Evolutionary conservation across 495 filamentous ascomycete species (phyloP).

Genomic region (Penicillium soppii): DNA sequence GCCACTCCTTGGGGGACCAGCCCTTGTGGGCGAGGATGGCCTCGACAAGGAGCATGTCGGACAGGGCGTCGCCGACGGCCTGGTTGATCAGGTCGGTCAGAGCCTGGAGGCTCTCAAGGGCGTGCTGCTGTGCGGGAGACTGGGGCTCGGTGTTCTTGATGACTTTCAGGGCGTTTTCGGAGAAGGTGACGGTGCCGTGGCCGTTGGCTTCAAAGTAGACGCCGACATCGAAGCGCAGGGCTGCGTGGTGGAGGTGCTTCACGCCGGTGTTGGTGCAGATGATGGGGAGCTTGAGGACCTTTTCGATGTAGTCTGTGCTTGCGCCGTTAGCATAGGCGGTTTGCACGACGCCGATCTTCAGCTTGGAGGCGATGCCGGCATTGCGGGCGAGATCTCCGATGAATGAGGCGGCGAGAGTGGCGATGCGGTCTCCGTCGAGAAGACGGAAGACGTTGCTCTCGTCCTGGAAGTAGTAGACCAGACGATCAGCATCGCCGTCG

Average conservation of each 20-base stretch:
- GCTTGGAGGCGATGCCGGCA: slow-evolving; percentile 72
- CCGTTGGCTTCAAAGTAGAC: slow-evolving; percentile 99
- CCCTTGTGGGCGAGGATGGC: slow-evolving; percentile 92
- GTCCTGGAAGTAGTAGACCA: slow-evolving; percentile 94
- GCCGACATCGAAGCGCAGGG: slow-evolving; percentile 85
- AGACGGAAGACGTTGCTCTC: slow-evolving; percentile 79
- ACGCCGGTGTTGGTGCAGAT: slow-evolving; percentile 94
- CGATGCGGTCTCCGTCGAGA: slow-evolving; percentile 94
- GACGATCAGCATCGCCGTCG: slow-evolving; percentile 91
- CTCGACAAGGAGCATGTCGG: slow-evolving; percentile 94
- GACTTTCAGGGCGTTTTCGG: slow-evolving; percentile 69
- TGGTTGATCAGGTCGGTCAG: slow-evolving; percentile 93
- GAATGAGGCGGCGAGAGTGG: slow-evolving; percentile 89
- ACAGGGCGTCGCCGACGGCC: slow-evolving; percentile 92
- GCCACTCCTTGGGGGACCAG: slow-evolving; percentile 90
- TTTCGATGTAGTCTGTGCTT: slow-evolving; percentile 86
- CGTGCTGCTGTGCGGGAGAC: slow-evolving; percentile 84
- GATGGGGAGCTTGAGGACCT: slow-evolving; percentile 83
- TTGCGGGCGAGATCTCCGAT: slow-evolving; percentile 82
- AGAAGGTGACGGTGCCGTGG: slow-evolving; percentile 96
- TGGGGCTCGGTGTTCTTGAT: slow-evolving; percentile 79
- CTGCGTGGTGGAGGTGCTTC: slow-evolving; percentile 95
- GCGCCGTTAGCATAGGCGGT: slow-evolving; percentile 97
- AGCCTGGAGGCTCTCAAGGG: slow-evolving; percentile 77
- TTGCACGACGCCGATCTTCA: slow-evolving; percentile 91